Percentiles rank a stretch among this genome's conserved stretches.
phyloP scores from a whole-genome alignment of 441 rosid species.

The Pelargonium myrrhifolium region DNA sequence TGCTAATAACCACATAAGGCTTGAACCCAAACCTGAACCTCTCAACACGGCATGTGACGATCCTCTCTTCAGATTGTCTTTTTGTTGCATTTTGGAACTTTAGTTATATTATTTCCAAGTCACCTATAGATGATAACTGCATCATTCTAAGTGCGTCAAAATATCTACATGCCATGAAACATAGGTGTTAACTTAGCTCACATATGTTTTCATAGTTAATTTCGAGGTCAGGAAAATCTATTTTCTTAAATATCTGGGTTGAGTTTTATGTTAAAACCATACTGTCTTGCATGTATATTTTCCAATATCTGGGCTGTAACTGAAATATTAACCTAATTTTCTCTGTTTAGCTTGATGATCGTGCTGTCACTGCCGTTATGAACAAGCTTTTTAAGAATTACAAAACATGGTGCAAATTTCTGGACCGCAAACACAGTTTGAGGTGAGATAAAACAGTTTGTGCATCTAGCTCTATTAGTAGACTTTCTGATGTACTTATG shows the following conservation, averaged over 20 bases:
- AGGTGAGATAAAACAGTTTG: constrained; percentile 35
- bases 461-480: background rate
- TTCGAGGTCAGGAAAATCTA: background rate
- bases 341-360: constrained; percentile 74
- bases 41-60: constrained; percentile 59
- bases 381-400: constrained; percentile 83
- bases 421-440: constrained; percentile 91
- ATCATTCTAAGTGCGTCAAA: background rate
- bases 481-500: background rate
- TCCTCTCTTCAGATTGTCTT: constrained; percentile 9
- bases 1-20: constrained; percentile 79
- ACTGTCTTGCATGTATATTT: background rate
- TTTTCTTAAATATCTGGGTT: background rate
- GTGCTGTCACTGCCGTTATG: constrained; percentile 86
- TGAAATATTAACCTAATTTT: constrained; percentile 6
- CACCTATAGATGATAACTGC: background rate
- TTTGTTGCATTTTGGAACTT: background rate
- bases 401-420: constrained; percentile 88
- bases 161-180: background rate
- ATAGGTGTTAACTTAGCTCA: background rate
- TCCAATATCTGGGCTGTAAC: background rate
- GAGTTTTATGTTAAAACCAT: background rate
- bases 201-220: constrained; percentile 1
- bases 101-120: background rate
- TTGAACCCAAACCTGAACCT: constrained; percentile 88